Evolutionary conservation across 1,284 basidiomycete species (phyloP), one percentile per base, ranked within the genome.

Genomic region (Leccinum griseonigrum): DNA sequence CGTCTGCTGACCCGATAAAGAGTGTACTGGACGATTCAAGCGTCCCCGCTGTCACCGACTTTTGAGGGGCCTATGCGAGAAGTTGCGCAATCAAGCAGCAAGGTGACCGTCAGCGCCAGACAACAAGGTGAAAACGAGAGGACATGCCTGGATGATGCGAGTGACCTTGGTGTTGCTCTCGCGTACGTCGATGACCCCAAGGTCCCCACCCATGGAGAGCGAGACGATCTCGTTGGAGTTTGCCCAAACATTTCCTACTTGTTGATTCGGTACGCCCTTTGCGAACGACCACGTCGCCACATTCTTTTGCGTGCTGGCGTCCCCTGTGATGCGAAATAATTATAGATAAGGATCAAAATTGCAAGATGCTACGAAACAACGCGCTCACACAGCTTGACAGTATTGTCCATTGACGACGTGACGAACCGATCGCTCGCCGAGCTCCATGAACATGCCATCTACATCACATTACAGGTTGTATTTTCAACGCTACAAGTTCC

Each of bases 181-280:
- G 18, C 85, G 84, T 22, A 65, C 61, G 74, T 98, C 96, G 72
- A 97, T 88, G 18, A 97, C 73, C 70, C 92, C 95, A 59, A 99
- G 81, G 59, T 87, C 84, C 16, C 97, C 96, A 0, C 86, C 86
- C 68, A 97, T 80, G 2, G 94, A 94, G 46, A 98, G 79, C 3
- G 95, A 96, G 38, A 95, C 88, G 60, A 98, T 85, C 59, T 86
- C 84, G 55, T 83, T 58, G 3, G 54, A 82, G 48, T 86, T 83
- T 63, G 85, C 90, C 86, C 91, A 97, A 16, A 88, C 85, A 66
- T 92, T 92, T 43, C 97, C 97, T 55, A 96, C 87, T 79, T 98
- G 97, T 71, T 97, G 94, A 66, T 88, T 76, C 51, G 80, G 76
- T 32, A 95, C 76, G 11, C 85, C 88, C 53, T 84, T 77, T 11